Base-by-base conservation (phyloP, 1,284 basidiomycete genomes). In the Schizopora paradoxa region DNA sequence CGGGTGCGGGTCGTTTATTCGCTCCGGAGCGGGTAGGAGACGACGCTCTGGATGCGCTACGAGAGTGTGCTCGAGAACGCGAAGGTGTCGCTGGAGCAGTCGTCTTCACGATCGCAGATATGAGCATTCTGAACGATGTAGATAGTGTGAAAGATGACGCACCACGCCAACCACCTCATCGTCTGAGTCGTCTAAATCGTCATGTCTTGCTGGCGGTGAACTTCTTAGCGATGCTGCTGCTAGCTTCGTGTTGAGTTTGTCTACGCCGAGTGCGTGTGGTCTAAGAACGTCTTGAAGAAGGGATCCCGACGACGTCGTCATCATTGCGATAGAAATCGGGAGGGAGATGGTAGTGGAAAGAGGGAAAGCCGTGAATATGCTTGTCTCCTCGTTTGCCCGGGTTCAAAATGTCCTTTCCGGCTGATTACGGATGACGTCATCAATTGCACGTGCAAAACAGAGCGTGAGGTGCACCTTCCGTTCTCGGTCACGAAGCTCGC, bases 151-250 rank as follows among this genome's bases (percentile, higher is more conserved):
- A 39, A 34, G 19, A 27, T 40, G 7, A 76, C 84, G 51, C 59
- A 88, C 83, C 36, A 89, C 86, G 56, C 77, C 80, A 55, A 89
- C 76, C 49, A 84, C 69, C 59, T 88, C 86, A 53, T 89, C 79
- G 53, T 88, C 75, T 14, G 76, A 78, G 56, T 83, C 82, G 43
- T 75, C 73, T 40, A 63, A 68, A 39, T 69, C 68, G 45, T 63
- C 61, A 29, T 55, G 54, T 35, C 52, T 55, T 51, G 32, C 63
- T 52, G 41, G 62, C 58, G 49, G 42, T 29, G 45, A 31, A 45
- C 50, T 26, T 64, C 57, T 36, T 22, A 41, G 39, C 10, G 48
- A 45, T 19, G 48, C 43, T 6, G 38, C 37, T 28, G 60, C 66
- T 34, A 73, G 66, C 45, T 66, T 64, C 48, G 63, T 67, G 52